Evolutionary conservation across 2,329 filamentous ascomycete species (phyloP), one percentile per base, ranked within the genome.

Genomic region (Cladosporium austrohemisphaericum): DNA sequence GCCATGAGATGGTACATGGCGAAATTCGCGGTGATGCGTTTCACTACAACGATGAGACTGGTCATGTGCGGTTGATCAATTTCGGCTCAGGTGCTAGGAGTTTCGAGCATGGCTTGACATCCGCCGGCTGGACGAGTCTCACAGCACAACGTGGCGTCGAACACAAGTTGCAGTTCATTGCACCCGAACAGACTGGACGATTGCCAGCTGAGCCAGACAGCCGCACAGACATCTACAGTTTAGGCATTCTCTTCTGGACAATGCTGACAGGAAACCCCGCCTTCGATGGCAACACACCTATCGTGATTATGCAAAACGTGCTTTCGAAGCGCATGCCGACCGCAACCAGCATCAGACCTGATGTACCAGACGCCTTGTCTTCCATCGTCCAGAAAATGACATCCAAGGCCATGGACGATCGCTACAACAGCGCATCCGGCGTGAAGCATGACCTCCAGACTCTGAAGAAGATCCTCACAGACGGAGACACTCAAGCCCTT

Each of bases 271-370:
- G 90, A 22, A 80, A 84, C 59, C 80, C 86, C 3, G 86, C 89
- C 0, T 95, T 93, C 57, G 84, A 85, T 28, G 92, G 88, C 8
- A 78, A 82, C 10, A 85, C 83, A 1, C 88, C 91, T 1, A 79
- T 96, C 51, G 91, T 96, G 60, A 89, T 96, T 36, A 89, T 97
- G 56, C 91, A 96, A 65, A 88, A 84, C 57, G 89, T 96, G 9
- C 76, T 97, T 7, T 84, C 84, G 38, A 85, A 86, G 55, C 82
- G 87, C 37, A 82, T 96, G 55, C 83, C 87, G 4, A 82, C 82
- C 29, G 83, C 93, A 7, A 88, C 88, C 3, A 81, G 80, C 3
- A 80, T 89, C 36, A 80, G 92, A 43, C 78, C 89, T 52, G 92
- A 96, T 62, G 76, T 95, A 5, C 92, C 92, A 0, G 88, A 94